Evolutionary conservation across 805 yeast genomes (phyloP), one percentile per base, ranked within the genome.

Genomic region (Candida berthetii): DNA sequence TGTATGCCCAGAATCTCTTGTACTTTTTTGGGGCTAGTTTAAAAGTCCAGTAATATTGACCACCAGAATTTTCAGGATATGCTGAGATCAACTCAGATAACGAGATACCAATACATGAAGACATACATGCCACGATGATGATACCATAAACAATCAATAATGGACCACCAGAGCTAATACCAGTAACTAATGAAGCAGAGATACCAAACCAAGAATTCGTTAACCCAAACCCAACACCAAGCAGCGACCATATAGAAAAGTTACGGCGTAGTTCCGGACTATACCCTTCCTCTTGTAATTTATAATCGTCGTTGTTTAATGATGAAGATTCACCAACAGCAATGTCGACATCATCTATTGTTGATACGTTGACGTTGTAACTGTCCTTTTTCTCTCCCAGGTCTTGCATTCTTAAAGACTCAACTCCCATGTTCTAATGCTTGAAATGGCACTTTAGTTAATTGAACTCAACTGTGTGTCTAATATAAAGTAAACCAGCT

Each of bases 181-280:
- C 80, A 4, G 79, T 66, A 31, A 72, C 67, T 45, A 77, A 62
- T 1, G 80, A 68, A 3, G 81, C 78, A 10, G 80, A 69, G 18
- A 78, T 71, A 41, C 82, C 82, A 45, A 72, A 70, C 82, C 83
- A 78, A 1, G 81, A 74, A 53, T 76, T 76, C 13, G 82, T 77
- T 34, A 78, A 57, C 13, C 82, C 81, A 48, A 77, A 78, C 9
- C 81, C 81, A 28, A 76, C 76, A 40, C 82, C 82, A 31, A 78
- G 54, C 1, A 78, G 55, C 1, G 80, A 69, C 62, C 68, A 56
- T 36, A 71, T 58, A 15, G 64, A 59, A 49, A 72, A 74, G 33
- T 61, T 60, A 48, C 49, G 47, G 36, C 55, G 45, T 16, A 54
- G 35, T 14, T 48, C 55, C 9, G 44, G 48, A 1, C 18, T 42